Percentiles rank a stretch among this genome's conserved stretches.
These are phyloP conservation scores for Vitis hybrid DNA, from an alignment of 177 flowering plant species.

Conservation along the genomic window DNA sequence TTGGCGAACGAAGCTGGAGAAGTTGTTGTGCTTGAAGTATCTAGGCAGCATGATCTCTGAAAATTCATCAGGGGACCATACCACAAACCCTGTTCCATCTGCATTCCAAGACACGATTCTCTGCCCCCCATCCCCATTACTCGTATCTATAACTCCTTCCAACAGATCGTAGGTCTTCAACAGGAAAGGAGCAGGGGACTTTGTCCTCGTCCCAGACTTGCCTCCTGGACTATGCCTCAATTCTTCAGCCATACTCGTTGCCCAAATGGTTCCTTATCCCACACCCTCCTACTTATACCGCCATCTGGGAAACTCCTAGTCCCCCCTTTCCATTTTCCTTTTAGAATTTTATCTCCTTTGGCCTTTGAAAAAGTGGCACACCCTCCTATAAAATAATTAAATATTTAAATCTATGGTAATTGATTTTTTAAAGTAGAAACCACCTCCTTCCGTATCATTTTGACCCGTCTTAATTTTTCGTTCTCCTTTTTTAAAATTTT, in stretches of 20 bases:
- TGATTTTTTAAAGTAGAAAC: too few species aligned
- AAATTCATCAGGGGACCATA: constrained; percentile 76
- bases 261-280: background rate
- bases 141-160: constrained; percentile 25
- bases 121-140: constrained; percentile 5
- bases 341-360: too few species aligned
- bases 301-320: too few species aligned
- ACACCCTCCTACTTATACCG: too few species aligned
- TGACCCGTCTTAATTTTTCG: too few species aligned
- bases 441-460: too few species aligned
- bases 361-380: too few species aligned
- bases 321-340: too few species aligned
- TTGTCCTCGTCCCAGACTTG: constrained; percentile 24
- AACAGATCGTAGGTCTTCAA: constrained; percentile 58
- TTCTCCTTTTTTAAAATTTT: too few species aligned
- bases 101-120: constrained; percentile 57
- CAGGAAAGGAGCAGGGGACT: constrained; percentile 57
- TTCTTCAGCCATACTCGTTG: background rate
- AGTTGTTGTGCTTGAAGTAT: constrained; percentile 82
- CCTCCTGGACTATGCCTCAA: background rate
- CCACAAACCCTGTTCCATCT: constrained; percentile 62
- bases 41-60: constrained; percentile 56
- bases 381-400: too few species aligned
- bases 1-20: constrained; percentile 85
- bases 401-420: too few species aligned